Base-by-base conservation (phyloP, 768 basidiomycete genomes). In the Punctularia strigosozonata region DNA sequence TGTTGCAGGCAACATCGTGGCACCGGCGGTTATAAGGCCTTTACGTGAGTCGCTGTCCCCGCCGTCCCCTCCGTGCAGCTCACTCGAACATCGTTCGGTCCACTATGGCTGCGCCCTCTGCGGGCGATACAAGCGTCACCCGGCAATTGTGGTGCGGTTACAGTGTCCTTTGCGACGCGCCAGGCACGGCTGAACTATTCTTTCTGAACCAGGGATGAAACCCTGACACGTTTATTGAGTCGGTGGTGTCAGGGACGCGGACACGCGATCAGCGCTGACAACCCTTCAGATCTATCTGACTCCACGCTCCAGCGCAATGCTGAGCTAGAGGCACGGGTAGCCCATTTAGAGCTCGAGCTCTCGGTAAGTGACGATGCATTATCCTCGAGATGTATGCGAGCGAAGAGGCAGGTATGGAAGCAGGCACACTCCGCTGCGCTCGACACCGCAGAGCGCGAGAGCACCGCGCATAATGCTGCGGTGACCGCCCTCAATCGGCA, bases 341-440 rank as follows among this genome's bases (percentile, higher is more conserved):
- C 69, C 24, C 79, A 81, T 47, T 66, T 85, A 31, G 80, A 84
- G 53, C 60, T 74, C 30, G 81, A 86, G 57, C 61, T 83, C 20
- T 61, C 64, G 15, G 71, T 79, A 19, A n/a, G n/a, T n/a, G n/a
- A n/a, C n/a, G n/a, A n/a, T n/a, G n/a, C n/a, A n/a, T n/a, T n/a
- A n/a, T n/a, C n/a, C n/a, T n/a, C n/a, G n/a, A n/a, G n/a, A n/a
- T n/a, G n/a, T n/a, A n/a, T n/a, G n/a, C n/a, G n/a, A n/a, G n/a
- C n/a, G n/a, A n/a, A n/a, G n/a, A n/a, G n/a, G n/a, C n/a, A n/a
- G n/a, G n/a, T n/a, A n/a, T 80, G 78, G 77, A 81, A 80, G 56
- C 72, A 73, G 49, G 80, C 80, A 18, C 79, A 81, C 52, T 61
- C 77, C 13, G 66, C 66, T 32, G 71, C 71, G 20, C 59, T 78